A percentile compares a stretch with the other conserved stretches of the same genome.
Conservation (phyloP, 495 filamentous ascomycete genomes). For the Aspergillus funiculosus region DNA sequence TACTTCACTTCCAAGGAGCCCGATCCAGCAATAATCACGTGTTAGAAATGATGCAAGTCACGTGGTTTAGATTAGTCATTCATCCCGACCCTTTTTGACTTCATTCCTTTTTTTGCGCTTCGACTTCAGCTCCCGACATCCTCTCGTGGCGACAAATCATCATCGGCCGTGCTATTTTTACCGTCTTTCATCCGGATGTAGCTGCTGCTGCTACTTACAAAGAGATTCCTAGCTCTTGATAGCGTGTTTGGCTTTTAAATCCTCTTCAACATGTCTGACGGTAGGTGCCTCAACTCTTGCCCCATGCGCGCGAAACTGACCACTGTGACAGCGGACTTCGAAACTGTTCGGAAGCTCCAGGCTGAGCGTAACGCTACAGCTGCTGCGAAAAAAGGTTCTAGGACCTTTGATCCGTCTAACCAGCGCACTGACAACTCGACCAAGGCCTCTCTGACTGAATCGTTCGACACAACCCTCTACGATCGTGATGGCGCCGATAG, state of each 20-base stretch:
- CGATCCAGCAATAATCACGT: conserved; percentile 3
- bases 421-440: conserved; percentile 87
- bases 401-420: conserved; percentile 76
- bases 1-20: no score
- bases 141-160: conserved; percentile 17
- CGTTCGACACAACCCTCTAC: conserved; percentile 90
- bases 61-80: conserved; percentile 16
- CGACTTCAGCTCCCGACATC: conserved; percentile 13
- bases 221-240: conserved; percentile 28
- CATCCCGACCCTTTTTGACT: conserved; percentile 13
- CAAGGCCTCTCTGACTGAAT: conserved; percentile 92
- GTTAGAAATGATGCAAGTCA: neutral
- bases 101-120: conserved; percentile 13
- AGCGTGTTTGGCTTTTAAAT: conserved; percentile 21
- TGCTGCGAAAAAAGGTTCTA: conserved; percentile 77
- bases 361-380: conserved; percentile 87
- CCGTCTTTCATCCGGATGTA: conserved; percentile 40
- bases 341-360: conserved; percentile 74
- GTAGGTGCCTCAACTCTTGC: conserved; percentile 34
- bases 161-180: conserved; percentile 28
- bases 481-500: conserved; percentile 73
- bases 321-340: conserved; percentile 61
- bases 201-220: conserved; percentile 28
- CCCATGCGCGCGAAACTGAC: conserved; percentile 22
- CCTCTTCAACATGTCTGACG: conserved; percentile 52